A percentile compares a stretch with the other conserved stretches of the same genome.
These are phyloP conservation scores for Salix brachista DNA, from an alignment of 345 rosid species.

Conservation along the genomic window DNA sequence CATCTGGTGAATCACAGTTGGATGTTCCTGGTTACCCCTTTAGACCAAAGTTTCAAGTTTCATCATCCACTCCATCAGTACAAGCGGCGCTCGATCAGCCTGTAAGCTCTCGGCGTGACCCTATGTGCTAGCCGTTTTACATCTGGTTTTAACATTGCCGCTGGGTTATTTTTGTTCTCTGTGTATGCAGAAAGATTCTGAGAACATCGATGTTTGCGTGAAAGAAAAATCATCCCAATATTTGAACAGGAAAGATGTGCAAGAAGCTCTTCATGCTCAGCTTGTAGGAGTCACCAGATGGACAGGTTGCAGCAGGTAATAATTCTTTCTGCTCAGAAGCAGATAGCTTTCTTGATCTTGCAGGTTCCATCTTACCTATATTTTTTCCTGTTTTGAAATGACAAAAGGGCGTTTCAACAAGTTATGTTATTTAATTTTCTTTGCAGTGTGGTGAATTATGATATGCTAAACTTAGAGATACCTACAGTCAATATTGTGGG, in stretches of 20 bases:
- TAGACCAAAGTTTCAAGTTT: background rate
- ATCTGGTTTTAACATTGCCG: background rate
- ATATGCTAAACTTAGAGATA: background rate
- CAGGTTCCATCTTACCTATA: background rate
- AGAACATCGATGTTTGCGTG: constrained; percentile 19
- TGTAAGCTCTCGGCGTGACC: background rate
- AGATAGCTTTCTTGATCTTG: background rate
- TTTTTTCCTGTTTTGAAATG: background rate
- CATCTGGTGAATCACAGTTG: background rate
- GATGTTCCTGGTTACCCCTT: background rate
- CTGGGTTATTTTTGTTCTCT: background rate
- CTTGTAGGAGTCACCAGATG: constrained; percentile 20
- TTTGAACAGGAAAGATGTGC: constrained; percentile 22
- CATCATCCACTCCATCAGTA: background rate
- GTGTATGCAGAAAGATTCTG: background rate
- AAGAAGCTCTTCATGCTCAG: constrained; percentile 22
- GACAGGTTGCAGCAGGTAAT: constrained; percentile 17
- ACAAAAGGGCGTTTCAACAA: background rate
- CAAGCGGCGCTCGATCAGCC: background rate
- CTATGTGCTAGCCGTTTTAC: no score
- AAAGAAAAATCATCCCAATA: background rate
- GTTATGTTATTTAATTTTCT: no score
- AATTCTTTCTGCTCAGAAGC: background rate
- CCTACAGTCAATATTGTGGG: constrained; percentile 23
- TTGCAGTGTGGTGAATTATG: constrained; percentile 18